phyloP scores from a whole-genome alignment of 495 filamentous ascomycete genomes.

The Aeminium ludgeri region DNA sequence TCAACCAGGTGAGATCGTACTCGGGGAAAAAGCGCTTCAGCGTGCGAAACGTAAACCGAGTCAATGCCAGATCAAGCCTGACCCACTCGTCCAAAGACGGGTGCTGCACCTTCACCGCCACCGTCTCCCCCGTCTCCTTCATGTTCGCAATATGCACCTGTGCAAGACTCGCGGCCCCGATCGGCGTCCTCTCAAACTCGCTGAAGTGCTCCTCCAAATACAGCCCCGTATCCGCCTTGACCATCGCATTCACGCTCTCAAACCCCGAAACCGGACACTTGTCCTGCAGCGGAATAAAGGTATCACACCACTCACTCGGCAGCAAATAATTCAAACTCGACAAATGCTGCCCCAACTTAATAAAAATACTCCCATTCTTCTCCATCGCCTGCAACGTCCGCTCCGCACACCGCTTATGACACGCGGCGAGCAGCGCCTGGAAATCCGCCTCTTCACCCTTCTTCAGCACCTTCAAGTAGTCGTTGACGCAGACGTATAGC shows the following conservation, averaged over 20 bases:
- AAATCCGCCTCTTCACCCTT: slow-evolving; percentile 42
- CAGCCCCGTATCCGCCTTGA: slow-evolving; percentile 62
- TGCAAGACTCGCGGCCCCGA: slow-evolving; percentile 84
- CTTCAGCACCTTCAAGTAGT: slow-evolving; percentile 36
- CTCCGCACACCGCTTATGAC: slow-evolving; percentile 84
- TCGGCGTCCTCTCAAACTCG: slow-evolving; percentile 59
- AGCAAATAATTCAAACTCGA: slow-evolving; percentile 94
- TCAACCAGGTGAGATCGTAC: slow-evolving; percentile 93
- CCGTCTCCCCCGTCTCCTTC: slow-evolving; percentile 66
- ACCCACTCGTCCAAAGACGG: slow-evolving; percentile 83
- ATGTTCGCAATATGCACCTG: slow-evolving; percentile 88
- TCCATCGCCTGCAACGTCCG: slow-evolving; percentile 76
- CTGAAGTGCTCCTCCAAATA: slow-evolving; percentile 69
- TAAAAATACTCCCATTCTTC: slow-evolving; percentile 93
- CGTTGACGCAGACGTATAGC: slow-evolving; percentile 70
- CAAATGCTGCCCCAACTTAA: slow-evolving; percentile 93
- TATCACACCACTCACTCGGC: slow-evolving; percentile 84
- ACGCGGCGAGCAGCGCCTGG: slow-evolving; percentile 52
- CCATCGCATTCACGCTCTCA: slow-evolving; percentile 76
- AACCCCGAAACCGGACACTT: slow-evolving; percentile 85
- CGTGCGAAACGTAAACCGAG: slow-evolving; percentile 71
- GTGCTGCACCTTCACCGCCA: slow-evolving; percentile 98
- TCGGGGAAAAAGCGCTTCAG: slow-evolving; percentile 90
- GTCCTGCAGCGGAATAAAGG: slow-evolving; percentile 93
- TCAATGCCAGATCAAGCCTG: slow-evolving; percentile 72